These are phyloP conservation scores for Prillingera fragicola DNA, from an alignment of 1,284 basidiomycete genomes.

Conservation along the genomic window DNA sequence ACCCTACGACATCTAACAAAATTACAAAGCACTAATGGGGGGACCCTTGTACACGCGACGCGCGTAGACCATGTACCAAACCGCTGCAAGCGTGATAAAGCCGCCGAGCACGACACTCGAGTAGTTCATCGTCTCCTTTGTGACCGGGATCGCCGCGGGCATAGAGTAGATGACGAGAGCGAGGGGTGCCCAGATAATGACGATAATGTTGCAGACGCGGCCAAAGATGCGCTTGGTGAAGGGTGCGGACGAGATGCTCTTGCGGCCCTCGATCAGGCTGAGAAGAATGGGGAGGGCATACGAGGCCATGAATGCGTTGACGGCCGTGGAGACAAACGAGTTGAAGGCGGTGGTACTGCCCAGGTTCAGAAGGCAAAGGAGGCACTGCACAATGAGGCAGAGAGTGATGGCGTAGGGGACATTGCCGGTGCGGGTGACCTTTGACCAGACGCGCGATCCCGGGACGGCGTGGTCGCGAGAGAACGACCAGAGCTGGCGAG, in stretches of 20 bases:
- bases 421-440: conserved; percentile 11
- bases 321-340: conserved; percentile 17
- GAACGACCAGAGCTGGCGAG: conserved; percentile 15
- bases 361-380: conserved; percentile 19
- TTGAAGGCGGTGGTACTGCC: conserved; percentile 19
- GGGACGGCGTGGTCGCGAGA: conserved; percentile 20
- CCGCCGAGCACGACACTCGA: conserved; percentile 44
- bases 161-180: conserved; percentile 15
- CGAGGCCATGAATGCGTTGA: conserved; percentile 12
- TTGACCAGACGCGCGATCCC: conserved; percentile 12
- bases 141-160: conserved; percentile 46
- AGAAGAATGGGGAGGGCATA: conserved; percentile 15
- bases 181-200: conserved; percentile 14
- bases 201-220: conserved; percentile 8
- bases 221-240: conserved; percentile 6
- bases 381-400: conserved; percentile 12
- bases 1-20: too few species aligned
- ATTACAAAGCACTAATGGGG: conserved; percentile 7
- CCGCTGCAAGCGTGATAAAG: conserved; percentile 39
- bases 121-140: conserved; percentile 49
- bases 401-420: conserved; percentile 13
- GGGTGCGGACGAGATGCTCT: conserved; percentile 4
- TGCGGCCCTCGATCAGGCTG: conserved; percentile 9
- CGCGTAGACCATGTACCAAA: conserved; percentile 45
- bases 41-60: conserved; percentile 36